Evolutionary conservation across 208 protist species (phyloP), one percentile per base, ranked within the genome.

Genomic region (Vickermania ingenoplastis): DNA sequence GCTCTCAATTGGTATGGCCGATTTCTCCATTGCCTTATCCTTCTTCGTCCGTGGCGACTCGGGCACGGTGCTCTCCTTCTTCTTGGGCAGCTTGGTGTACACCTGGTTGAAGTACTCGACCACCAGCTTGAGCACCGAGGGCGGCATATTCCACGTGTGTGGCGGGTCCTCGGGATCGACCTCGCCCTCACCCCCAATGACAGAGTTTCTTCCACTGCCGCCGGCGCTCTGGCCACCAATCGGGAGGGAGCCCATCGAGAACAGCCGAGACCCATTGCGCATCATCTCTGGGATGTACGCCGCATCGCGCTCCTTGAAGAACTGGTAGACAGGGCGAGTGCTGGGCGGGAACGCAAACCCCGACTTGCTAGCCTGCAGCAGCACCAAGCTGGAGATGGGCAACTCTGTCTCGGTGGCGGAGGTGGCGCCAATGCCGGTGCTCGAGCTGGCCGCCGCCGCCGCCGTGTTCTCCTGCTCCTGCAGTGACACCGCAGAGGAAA

Each of bases 261-360:
- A 71, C 29, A 81, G 71, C 2, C 84, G 77, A 4, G 81, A 89
- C 22, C 84, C 84, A 41, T 79, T 73, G 27, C 84, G 80, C 58
- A 91, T 66, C 27, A 77, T 74, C 0, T 75, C 63, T 2, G 84
- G 81, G 48, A 91, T 79, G 67, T 86, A 91, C 26, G 77, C 70
- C 31, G 68, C 81, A 49, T 83, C 84, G 63, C 71, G 71, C 52
- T 91, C 79, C 52, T 68, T 28, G 54, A 85, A 85, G 62, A 91
- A 89, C 13, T 54, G 69, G 57, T 83, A 83, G 24, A 73, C 14
- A 28, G 83, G 63, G 61, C 75, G 75, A 4, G 2, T 23, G 67
- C 31, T 60, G 4, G 61, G 53, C 17, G 78, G 68, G 21, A 64
- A 65, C 7, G 61, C 61, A 28, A 77, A 57, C 1, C 69, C 31